Evolutionary conservation across 306 rosid species (phyloP), one percentile per base, ranked within the genome.

Genomic region (Vigna angularis): DNA sequence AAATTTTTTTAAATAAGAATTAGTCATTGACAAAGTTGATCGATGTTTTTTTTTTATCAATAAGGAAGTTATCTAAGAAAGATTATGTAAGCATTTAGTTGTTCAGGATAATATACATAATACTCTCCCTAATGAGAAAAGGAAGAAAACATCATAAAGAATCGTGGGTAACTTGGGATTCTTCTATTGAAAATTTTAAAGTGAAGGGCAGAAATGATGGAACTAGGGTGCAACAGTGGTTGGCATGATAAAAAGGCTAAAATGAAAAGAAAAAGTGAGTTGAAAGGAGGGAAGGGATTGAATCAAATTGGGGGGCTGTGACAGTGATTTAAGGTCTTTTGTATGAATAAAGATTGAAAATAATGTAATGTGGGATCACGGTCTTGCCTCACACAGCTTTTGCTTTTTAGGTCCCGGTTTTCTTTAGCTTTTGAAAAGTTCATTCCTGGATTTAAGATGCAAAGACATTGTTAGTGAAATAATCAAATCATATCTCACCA

Each of bases 161-260:
- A 59, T 55, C 18, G 62, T 58, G 79, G 77, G 85, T 73, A 70
- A 58, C 77, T 57, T 82, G 85, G 86, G 87, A 87, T 84, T 73
- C 88, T 85, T 16, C 40, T 22, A 56, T 72, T 75, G 58, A 67
- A 82, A 77, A 82, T n/a, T 17, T 0, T 42, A 77, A 78, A 77
- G 88, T 64, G 81, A 65, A 53, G 64, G 72, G 80, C 42, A 62
- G 32, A 83, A 90, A 90, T 90, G 93, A 90, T 88, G 95, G 84
- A 88, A 83, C 71, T 74, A 78, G 82, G 90, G 77, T 69, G 84
- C 77, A 59, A 77, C 52, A 86, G 91, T 82, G 91, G 88, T 38
- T 75, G 82, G 86, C 71, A 88, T 78, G 87, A 84, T 89, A 88
- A 57, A 84, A 85, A 87, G 50, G 78, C 67, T 72, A 62, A 76